A percentile compares a stretch with the other conserved stretches of the same genome.
Conservation (phyloP, 805 yeast species). For the Saccharomycopsis amapae region DNA sequence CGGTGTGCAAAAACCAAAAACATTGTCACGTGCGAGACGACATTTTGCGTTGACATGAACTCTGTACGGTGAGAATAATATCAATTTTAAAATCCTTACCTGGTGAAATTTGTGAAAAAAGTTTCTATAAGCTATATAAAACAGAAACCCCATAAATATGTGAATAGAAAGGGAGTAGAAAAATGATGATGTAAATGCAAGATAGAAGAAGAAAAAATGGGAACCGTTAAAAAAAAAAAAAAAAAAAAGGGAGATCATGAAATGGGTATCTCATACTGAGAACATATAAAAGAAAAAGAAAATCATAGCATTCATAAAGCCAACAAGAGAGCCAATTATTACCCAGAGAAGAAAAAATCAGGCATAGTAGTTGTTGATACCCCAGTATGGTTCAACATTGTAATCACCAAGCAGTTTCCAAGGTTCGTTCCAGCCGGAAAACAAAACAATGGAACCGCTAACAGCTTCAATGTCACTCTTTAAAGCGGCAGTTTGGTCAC, state of each 20-base stretch:
- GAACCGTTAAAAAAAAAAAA: background rate
- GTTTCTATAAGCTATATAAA: too few relatives aligned
- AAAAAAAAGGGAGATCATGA: background rate
- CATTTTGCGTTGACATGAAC: too few relatives aligned
- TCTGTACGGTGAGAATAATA: too few relatives aligned
- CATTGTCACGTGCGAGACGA: too few relatives aligned
- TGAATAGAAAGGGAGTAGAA: too few relatives aligned
- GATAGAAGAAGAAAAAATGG: background rate
- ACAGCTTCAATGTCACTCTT: constrained; percentile 59
- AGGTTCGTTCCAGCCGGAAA: constrained; percentile 78
- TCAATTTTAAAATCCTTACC: too few relatives aligned
- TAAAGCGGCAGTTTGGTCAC: constrained; percentile 71
- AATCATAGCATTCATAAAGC: background rate
- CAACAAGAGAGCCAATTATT: too few relatives aligned
- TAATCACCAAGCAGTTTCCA: constrained; percentile 78
- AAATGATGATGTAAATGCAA: background rate
- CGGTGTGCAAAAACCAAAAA: too few relatives aligned
- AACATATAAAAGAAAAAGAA: background rate
- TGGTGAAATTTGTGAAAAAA: too few relatives aligned
- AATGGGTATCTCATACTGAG: too few relatives aligned
- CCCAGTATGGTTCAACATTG: constrained; percentile 81
- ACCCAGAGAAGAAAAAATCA: background rate
- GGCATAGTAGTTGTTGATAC: constrained; percentile 34
- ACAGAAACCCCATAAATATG: background rate
- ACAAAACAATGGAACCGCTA: constrained; percentile 64